phyloP scores from a whole-genome alignment of 1,139 yeast species.

The Suhomyces choctaworum region DNA sequence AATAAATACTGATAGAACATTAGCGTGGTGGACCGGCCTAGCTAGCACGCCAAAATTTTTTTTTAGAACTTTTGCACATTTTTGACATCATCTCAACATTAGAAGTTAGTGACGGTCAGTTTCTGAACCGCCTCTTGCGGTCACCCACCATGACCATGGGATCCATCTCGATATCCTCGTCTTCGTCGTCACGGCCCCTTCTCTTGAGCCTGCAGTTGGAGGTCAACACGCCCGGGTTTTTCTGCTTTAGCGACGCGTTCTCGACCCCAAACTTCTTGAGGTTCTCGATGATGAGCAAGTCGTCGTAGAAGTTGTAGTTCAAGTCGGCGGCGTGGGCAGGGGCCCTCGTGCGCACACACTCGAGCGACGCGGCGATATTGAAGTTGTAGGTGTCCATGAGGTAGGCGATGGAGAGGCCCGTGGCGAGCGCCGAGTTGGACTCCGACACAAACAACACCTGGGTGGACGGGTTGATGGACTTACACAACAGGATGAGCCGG shows the following conservation, averaged over 20 bases:
- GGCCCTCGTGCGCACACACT: slow-evolving; percentile 16
- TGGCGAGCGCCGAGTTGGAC: slow-evolving; percentile 29
- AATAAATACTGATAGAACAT: slow-evolving; percentile 2
- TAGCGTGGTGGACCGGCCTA: slow-evolving; percentile 3
- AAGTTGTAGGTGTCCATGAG: slow-evolving; percentile 46
- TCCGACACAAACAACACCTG: slow-evolving; percentile 42
- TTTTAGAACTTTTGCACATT: no score
- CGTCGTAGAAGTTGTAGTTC: slow-evolving; percentile 42
- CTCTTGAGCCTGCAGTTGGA: slow-evolving; percentile 38
- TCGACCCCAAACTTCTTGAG: slow-evolving; percentile 42
- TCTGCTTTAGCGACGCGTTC: slow-evolving; percentile 32
- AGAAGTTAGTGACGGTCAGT: no score
- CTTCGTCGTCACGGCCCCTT: slow-evolving; percentile 24
- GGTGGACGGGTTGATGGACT: slow-evolving; percentile 33
- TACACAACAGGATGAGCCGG: slow-evolving; percentile 39
- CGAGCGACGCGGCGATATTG: slow-evolving; percentile 33
- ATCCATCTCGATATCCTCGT: slow-evolving; percentile 12
- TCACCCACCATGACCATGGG: slow-evolving; percentile 9
- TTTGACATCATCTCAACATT: no score
- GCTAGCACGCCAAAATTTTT: no score
- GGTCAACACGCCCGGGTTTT: slow-evolving; percentile 31
- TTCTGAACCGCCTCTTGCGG: slow-evolving; percentile 13
- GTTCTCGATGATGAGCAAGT: slow-evolving; percentile 41
- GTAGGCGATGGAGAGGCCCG: slow-evolving; percentile 39
- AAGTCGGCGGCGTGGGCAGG: slow-evolving; percentile 26